phyloP scores from a whole-genome alignment of 1,139 yeast genomes.

The Kazachstania sp. region DNA sequence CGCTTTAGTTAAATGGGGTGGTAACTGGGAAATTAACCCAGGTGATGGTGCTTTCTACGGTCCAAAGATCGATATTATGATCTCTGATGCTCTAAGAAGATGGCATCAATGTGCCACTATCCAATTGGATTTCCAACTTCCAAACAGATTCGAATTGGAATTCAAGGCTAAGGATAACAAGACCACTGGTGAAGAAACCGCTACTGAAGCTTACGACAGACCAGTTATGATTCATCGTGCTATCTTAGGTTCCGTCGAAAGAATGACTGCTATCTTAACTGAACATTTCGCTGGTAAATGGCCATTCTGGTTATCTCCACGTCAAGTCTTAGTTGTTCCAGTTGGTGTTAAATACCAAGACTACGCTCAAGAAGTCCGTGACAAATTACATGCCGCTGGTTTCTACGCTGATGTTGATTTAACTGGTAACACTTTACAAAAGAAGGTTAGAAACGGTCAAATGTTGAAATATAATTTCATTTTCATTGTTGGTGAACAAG shows the following conservation, averaged over 20 bases:
- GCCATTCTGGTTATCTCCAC: constrained; percentile 99
- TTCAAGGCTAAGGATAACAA: constrained; percentile 65
- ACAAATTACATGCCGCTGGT: constrained; percentile 54
- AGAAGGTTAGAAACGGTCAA: constrained; percentile 96
- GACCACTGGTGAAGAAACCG: constrained; percentile 30
- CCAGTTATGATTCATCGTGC: constrained; percentile 99
- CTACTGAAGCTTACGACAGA: constrained; percentile 37
- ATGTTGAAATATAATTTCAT: constrained; percentile 85
- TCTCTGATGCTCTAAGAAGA: constrained; percentile 83
- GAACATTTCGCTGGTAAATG: constrained; percentile 97
- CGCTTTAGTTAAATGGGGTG: constrained; percentile 71
- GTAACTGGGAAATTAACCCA: constrained; percentile 82
- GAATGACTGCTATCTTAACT: constrained; percentile 95
- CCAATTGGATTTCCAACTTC: constrained; percentile 95
- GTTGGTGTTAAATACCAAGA: constrained; percentile 88
- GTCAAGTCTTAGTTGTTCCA: constrained; percentile 91
- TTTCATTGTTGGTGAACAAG: constrained; percentile 94
- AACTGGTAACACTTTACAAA: constrained; percentile 88
- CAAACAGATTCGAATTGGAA: constrained; percentile 80
- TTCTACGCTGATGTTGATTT: constrained; percentile 89
- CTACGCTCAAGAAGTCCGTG: constrained; percentile 74
- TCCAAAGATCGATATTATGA: constrained; percentile 92
- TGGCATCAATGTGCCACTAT: constrained; percentile 98
- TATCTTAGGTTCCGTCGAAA: constrained; percentile 91
- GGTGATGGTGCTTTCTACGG: constrained; percentile 99